A percentile compares a stretch with the other conserved stretches of the same genome.
These are phyloP conservation scores for Vigna mungo DNA, from an alignment of 306 rosid genomes.

Conservation along the genomic window DNA sequence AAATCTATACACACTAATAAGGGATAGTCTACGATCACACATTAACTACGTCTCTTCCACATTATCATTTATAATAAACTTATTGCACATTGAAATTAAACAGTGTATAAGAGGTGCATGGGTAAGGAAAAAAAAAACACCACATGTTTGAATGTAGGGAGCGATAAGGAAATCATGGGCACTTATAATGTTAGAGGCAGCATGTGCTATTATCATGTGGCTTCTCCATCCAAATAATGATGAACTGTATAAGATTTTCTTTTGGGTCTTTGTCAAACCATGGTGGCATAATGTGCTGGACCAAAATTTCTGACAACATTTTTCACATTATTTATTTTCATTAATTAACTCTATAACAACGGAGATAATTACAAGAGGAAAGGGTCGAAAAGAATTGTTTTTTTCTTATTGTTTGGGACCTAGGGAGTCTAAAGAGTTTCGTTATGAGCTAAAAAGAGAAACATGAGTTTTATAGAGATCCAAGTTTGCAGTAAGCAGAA, in stretches of 20 bases:
- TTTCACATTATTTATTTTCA: slow-evolving; percentile 46
- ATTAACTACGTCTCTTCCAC: slow-evolving; percentile 15
- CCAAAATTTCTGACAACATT: slow-evolving; percentile 48
- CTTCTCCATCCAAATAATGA: slow-evolving; percentile 43
- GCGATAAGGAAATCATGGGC: slow-evolving; percentile 63
- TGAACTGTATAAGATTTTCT: slow-evolving; percentile 22
- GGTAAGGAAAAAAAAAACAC: slow-evolving; percentile 35
- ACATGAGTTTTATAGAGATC: slow-evolving; percentile 40
- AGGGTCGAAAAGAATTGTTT: slow-evolving; percentile 48
- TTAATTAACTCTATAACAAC: slow-evolving; percentile 37
- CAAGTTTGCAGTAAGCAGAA: slow-evolving; percentile 38
- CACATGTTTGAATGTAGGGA: slow-evolving; percentile 78
- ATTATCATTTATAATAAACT: not conserved
- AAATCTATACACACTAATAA: not conserved
- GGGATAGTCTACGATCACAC: slow-evolving; percentile 3
- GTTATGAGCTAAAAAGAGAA: slow-evolving; percentile 30
- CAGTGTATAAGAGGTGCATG: slow-evolving; percentile 25
- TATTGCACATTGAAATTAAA: not conserved
- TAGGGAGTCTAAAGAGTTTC: slow-evolving; percentile 29
- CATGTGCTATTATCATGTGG: slow-evolving; percentile 79
- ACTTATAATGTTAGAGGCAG: slow-evolving; percentile 66
- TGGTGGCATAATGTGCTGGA: slow-evolving; percentile 45
- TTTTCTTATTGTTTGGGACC: slow-evolving; percentile 32
- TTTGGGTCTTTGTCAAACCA: slow-evolving; percentile 38
- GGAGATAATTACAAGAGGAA: slow-evolving; percentile 42